Conservation (phyloP, 768 basidiomycete genomes). For the Mrakia frigida region DNA sequence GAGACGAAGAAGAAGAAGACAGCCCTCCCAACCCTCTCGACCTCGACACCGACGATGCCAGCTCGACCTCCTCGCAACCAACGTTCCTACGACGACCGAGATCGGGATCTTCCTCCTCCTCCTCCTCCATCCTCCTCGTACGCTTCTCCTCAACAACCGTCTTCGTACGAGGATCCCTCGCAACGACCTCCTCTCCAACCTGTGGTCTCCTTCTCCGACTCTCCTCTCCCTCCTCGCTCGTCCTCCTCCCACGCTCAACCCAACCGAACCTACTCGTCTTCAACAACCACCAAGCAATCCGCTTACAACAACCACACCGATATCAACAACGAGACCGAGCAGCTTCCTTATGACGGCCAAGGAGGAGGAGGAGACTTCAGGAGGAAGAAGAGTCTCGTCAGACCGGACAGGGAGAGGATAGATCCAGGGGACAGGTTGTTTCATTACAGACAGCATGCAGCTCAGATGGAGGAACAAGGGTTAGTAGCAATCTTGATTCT, state of each 20-base stretch:
- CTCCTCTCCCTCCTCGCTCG: slow-evolving; percentile 4
- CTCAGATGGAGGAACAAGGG: slow-evolving; percentile 25
- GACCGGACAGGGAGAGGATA: slow-evolving; percentile 91
- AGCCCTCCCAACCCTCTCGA: neutral
- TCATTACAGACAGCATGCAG: slow-evolving; percentile 86
- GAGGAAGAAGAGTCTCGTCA: slow-evolving; percentile 86
- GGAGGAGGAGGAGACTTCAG: slow-evolving; percentile 18
- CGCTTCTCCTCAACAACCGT: neutral
- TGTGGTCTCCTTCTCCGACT: slow-evolving; percentile 9
- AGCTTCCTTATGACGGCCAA: neutral
- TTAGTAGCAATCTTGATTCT: neutral
- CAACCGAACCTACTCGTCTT: too few species aligned
- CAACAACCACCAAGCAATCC: neutral
- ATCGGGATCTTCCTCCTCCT: slow-evolving; percentile 10
- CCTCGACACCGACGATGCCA: neutral
- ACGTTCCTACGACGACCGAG: neutral
- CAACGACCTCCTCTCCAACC: neutral
- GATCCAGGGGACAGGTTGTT: slow-evolving; percentile 89
- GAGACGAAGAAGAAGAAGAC: too few species aligned
- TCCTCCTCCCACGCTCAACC: neutral
- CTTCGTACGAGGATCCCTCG: neutral
- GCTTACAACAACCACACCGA: neutral
- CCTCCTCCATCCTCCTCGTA: neutral
- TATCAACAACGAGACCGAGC: neutral
- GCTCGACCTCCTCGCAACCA: neutral